Evolutionary conservation across 495 filamentous ascomycete genomes (phyloP).

Genomic region (Pyronema omphalodes): DNA sequence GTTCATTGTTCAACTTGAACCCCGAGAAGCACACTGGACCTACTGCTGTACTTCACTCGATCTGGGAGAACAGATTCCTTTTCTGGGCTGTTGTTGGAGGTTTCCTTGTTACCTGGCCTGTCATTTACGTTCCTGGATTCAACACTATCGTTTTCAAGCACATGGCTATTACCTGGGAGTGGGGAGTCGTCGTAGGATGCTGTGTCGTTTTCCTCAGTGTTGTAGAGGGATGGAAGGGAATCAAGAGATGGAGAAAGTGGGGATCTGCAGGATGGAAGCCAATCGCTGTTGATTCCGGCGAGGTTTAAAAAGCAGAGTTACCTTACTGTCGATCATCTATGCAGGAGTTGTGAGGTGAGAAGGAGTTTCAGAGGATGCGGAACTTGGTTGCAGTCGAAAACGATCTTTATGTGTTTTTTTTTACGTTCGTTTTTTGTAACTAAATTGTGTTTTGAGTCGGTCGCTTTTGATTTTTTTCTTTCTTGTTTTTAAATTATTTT

Average conservation of each 20-base stretch:
- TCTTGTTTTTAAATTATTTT: too few relatives aligned
- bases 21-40: slow-evolving; percentile 29
- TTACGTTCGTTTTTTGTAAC: too few relatives aligned
- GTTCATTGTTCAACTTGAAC: slow-evolving; percentile 35
- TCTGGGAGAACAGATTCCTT: slow-evolving; percentile 40
- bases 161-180: slow-evolving; percentile 38
- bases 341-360: too few relatives aligned
- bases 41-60: slow-evolving; percentile 30
- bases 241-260: slow-evolving; percentile 27
- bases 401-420: too few relatives aligned
- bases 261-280: slow-evolving; percentile 9
- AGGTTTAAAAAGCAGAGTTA: too few relatives aligned
- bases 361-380: too few relatives aligned
- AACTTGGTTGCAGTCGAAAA: too few relatives aligned
- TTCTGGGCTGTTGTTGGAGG: slow-evolving; percentile 39
- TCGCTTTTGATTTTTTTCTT: too few relatives aligned
- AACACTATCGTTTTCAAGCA: slow-evolving; percentile 40
- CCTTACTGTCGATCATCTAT: too few relatives aligned
- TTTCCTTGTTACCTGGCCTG: slow-evolving; percentile 38
- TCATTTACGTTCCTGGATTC: slow-evolving; percentile 38
- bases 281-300: too few relatives aligned
- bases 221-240: slow-evolving; percentile 37
- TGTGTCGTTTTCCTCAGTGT: slow-evolving; percentile 31
- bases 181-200: slow-evolving; percentile 35
- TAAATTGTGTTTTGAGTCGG: too few relatives aligned